Evolutionary conservation across 371 early-diverging fungal species (phyloP), one percentile per base, ranked within the genome.

Genomic region (Amoeboaphelidium protococcarum): DNA sequence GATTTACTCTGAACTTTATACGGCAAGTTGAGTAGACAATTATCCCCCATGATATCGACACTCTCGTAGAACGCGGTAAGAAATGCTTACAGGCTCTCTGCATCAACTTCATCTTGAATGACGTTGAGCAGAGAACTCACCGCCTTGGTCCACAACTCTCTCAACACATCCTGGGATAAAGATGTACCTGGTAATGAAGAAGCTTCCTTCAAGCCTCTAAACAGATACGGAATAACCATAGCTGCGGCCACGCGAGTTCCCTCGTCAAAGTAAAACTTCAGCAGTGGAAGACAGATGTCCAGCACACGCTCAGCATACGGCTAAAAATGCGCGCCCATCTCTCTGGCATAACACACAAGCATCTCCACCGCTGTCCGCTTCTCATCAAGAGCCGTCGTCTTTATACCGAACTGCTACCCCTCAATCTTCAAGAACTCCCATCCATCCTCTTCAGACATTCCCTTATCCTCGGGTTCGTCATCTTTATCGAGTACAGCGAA

Each of bases 321-420:
- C 40, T 71, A 66, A 67, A 94, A 96, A 22, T 76, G 79, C 25
- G 76, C 71, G 41, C 82, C 84, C 42, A 96, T 71, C 54, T 87
- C 82, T 46, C 78, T 69, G 16, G 89, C 88, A 55, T 92, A 96
- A 56, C 80, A 82, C 26, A 80, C 71, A 47, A 96, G 64, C 91
- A 94, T 91, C 59, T 94, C 94, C 23, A 94, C 78, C 23, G 96
- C 94, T 21, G 85, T 83, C 61, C 79, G 79, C 62, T 92, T 96
- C 52, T 94, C 94, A 58, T 96, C 95, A 49, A 96, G 62, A 12
- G 78, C 71, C 13, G 85, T 72, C 19, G 95, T 92, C 62, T 79
- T 78, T 68, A 96, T 87, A 46, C 87, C 91, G 50, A 96, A 73
- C 57, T 79, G 82, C 61, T 89, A 80, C 21, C 48, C 86, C 31